phyloP scores from a whole-genome alignment of 2,329 filamentous ascomycete species.

The Clonostachys sp. region DNA sequence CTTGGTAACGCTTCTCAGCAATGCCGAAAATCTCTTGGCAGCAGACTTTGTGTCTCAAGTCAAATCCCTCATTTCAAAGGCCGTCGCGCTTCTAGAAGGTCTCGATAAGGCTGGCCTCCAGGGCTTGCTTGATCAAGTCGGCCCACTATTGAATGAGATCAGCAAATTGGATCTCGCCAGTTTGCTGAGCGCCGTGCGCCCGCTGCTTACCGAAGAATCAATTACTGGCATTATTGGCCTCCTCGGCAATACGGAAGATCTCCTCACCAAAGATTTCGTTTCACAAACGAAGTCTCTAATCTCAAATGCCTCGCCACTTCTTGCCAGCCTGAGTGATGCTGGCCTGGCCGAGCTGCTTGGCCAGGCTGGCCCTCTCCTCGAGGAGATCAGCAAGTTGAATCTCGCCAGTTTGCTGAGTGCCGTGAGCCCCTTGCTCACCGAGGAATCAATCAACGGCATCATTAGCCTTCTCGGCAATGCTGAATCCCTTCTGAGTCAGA shows the following conservation, averaged over 20 bases:
- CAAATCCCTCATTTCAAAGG: conserved; percentile 24
- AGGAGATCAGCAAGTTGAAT: conserved; percentile 22
- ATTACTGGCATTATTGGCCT: conserved; percentile 17
- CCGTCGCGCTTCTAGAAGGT: conserved; percentile 23
- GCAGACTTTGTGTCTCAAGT: conserved; percentile 22
- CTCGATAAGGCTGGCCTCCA: conserved; percentile 34
- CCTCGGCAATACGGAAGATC: conserved; percentile 18
- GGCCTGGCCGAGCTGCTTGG: conserved; percentile 15
- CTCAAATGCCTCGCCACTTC: conserved; percentile 11
- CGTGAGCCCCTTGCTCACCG: conserved; percentile 15
- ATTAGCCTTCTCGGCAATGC: conserved; percentile 29
- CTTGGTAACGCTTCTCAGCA: conserved; percentile 24
- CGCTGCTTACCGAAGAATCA: conserved; percentile 17
- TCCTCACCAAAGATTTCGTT: conserved; percentile 16
- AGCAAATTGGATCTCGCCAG: conserved; percentile 21
- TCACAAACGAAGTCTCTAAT: conserved; percentile 8
- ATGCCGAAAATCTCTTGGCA: conserved; percentile 27
- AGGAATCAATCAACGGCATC: conserved; percentile 15
- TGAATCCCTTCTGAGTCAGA: conserved; percentile 24
- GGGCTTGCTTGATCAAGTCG: conserved; percentile 19
- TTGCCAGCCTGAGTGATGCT: conserved; percentile 19
- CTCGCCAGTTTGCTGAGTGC: conserved; percentile 18
- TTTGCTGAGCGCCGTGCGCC: conserved; percentile 16
- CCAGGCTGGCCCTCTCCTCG: conserved; percentile 15
- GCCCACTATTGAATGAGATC: conserved; percentile 13